phyloP scores from a whole-genome alignment of 176 grass and related monocot species.

The Chloris gayana region DNA sequence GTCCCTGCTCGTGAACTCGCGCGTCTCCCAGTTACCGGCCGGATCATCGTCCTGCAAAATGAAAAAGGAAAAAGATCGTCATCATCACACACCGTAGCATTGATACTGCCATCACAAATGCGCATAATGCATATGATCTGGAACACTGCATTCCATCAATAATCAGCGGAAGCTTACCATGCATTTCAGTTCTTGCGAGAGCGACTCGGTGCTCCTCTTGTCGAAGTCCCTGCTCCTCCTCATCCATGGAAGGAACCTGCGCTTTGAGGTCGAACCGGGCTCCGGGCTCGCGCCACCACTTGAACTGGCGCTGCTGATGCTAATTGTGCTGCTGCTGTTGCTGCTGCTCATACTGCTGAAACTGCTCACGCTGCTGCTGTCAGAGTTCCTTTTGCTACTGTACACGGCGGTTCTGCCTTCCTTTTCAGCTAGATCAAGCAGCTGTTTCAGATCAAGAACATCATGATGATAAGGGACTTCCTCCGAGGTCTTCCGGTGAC shows the following conservation, averaged over 20 bases:
- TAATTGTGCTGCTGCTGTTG: constrained; percentile 36
- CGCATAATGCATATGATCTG: background rate
- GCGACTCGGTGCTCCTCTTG: constrained; percentile 35
- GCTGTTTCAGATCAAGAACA: constrained; percentile 55
- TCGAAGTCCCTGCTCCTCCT: constrained; percentile 58
- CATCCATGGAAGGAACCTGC: constrained; percentile 49
- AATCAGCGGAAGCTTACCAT: constrained; percentile 23
- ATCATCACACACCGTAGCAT: background rate
- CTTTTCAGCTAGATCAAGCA: constrained; percentile 56
- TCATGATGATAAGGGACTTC: constrained; percentile 25
- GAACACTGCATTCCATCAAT: background rate
- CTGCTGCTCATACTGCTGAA: constrained; percentile 35
- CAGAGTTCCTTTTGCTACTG: constrained; percentile 39
- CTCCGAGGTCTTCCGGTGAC: constrained; percentile 27
- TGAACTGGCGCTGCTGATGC: constrained; percentile 47
- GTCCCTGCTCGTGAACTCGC: constrained; percentile 84
- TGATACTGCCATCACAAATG: background rate
- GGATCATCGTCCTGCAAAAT: constrained; percentile 46
- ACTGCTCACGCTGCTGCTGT: constrained; percentile 51
- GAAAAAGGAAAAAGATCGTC: background rate
- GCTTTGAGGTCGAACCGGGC: constrained; percentile 47
- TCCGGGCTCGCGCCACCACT: constrained; percentile 69
- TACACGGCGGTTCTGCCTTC: constrained; percentile 43
- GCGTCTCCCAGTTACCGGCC: constrained; percentile 56
- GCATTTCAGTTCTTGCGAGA: constrained; percentile 51